phyloP scores from a whole-genome alignment of 441 rosid genomes.

The Jatropha multifida region DNA sequence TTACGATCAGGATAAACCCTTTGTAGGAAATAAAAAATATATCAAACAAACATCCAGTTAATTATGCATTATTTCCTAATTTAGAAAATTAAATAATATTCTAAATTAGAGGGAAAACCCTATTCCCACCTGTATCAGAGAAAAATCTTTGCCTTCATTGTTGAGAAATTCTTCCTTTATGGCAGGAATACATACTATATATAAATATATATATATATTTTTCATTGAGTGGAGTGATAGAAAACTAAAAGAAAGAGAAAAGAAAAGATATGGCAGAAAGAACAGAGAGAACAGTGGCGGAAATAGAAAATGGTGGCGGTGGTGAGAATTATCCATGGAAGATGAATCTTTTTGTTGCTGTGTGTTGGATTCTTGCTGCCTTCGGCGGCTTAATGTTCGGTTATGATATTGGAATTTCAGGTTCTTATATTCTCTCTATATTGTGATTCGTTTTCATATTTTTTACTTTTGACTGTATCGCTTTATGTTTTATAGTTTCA shows the following conservation, averaged over 20 bases:
- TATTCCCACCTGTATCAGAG: background rate
- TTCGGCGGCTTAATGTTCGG: constrained; percentile 69
- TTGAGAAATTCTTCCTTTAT: constrained; percentile 2
- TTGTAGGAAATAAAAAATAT: background rate
- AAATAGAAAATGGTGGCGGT: background rate
- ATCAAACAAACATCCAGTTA: background rate
- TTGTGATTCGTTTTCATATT: background rate
- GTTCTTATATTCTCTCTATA: constrained; percentile 18
- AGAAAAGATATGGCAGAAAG: background rate
- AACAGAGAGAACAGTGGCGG: background rate
- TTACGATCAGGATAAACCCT: background rate
- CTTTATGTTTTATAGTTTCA: too few species aligned
- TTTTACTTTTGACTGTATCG: too few species aligned
- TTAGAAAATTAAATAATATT: background rate
- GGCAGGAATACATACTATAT: background rate
- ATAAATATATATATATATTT: background rate
- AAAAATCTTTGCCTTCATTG: constrained; percentile 19
- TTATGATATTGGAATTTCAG: constrained; percentile 74
- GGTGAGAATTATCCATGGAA: constrained; percentile 29
- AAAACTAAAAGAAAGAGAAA: background rate
- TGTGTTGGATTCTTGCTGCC: constrained; percentile 55
- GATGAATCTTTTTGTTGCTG: constrained; percentile 43
- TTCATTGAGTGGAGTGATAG: too few species aligned
- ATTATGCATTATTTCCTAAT: background rate
- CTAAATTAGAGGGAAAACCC: background rate